These are phyloP conservation scores for Scopulariopsis brevicaulis DNA, from an alignment of 2,329 filamentous ascomycete species.

Conservation along the genomic window DNA sequence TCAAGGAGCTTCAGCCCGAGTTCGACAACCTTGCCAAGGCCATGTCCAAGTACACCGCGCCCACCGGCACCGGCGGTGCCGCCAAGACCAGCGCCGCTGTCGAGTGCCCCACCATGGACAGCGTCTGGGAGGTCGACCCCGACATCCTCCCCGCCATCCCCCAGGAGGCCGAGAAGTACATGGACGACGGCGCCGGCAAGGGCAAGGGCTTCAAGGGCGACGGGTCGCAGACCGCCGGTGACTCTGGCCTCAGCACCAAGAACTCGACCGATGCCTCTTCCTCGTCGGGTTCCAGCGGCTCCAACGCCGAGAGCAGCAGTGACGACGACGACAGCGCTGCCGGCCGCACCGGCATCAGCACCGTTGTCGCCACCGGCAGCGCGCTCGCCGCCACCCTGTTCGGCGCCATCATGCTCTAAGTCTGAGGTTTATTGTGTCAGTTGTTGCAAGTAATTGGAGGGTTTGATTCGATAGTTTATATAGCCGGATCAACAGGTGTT, in stretches of 20 bases:
- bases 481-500: neutral
- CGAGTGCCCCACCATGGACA: constrained; percentile 36
- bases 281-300: constrained; percentile 4
- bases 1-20: constrained; percentile 44
- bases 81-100: constrained; percentile 31
- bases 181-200: constrained; percentile 38
- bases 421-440: neutral
- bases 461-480: neutral
- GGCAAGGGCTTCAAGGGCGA: constrained; percentile 40
- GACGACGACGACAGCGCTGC: constrained; percentile 9
- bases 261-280: constrained; percentile 20
- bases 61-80: constrained; percentile 38
- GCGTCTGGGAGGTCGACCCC: constrained; percentile 38
- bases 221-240: constrained; percentile 41
- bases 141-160: constrained; percentile 41
- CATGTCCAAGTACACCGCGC: constrained; percentile 34
- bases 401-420: constrained; percentile 27
- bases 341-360: constrained; percentile 9
- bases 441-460: neutral
- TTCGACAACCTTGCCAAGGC: constrained; percentile 44
- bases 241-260: constrained; percentile 32
- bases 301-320: constrained; percentile 11
- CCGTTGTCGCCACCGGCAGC: constrained; percentile 22
- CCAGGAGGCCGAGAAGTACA: constrained; percentile 35
- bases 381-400: constrained; percentile 24